Base-by-base conservation (phyloP, 2,329 filamentous ascomycete species). In the Botrytis elliptica region DNA sequence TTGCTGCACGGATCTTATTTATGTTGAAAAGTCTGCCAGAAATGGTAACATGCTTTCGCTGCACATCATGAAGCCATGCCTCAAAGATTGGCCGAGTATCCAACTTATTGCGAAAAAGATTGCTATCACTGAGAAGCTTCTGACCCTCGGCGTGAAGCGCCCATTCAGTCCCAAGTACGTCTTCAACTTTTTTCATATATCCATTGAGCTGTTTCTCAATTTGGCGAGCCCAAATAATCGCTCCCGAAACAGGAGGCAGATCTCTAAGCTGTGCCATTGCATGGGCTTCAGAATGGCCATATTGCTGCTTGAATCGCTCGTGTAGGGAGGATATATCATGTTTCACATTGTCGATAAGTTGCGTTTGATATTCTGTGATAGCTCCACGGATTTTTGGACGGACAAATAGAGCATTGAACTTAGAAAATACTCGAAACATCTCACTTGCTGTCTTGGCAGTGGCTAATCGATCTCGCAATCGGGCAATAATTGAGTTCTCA, bases 381-480 rank as follows among this genome's bases (percentile, higher is more conserved):
- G 96, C 97, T 77, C 97, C 95, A 77, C 96, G 92, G 84, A 99
- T 98, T 87, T 99, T 99, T n/a, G 96, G 96, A 74, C 96, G 91
- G 73, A 99, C 95, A 79, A 99, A 97, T 44, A 99, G 90, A 2
- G 96, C 96, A 81, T 99, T 99, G 88, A 99, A 99, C 82, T 98
- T 98, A 71, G 96, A 98, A 82, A 99, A 99, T 75, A 99, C 96
- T 72, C 97, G 93, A 83, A 99, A 99, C 96, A 99, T 99, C 84
- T 99, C 97, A 81, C 97, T 98, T 59, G 96, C 96, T 75, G 94
- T 97, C 86, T 97, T 98, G 20, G 96, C 95, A 10, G 94, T 97
- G 22, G 95, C 96, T 73, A 99, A 88, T 74, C 96, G 92, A 83
- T 99, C 96, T 79, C 96, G 89, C 46, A 99, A 87, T 71, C 94